Percentiles rank a stretch among this genome's conserved stretches.
phyloP scores from a whole-genome alignment of 2,329 filamentous ascomycete species.

The Fonsecaea nubica region DNA sequence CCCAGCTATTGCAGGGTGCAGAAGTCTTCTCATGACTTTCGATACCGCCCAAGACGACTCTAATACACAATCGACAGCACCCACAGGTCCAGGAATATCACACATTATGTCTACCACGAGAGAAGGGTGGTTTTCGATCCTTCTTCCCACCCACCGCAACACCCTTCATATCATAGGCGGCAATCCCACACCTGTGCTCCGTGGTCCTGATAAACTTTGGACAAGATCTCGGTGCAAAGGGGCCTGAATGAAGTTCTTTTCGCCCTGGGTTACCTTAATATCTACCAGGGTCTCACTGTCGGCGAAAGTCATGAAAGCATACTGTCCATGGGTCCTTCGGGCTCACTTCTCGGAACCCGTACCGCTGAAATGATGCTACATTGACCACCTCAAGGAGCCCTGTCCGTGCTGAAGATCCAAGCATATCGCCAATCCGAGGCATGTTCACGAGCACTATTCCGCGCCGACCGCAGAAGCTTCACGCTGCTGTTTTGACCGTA shows the following conservation, averaged over 20 bases:
- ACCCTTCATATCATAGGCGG: background rate
- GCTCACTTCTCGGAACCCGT: too few species aligned
- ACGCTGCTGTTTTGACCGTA: too few species aligned
- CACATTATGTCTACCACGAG: conserved; percentile 5
- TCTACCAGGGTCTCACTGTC: too few species aligned
- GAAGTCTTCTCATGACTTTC: background rate
- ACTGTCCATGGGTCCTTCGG: too few species aligned
- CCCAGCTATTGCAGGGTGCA: background rate
- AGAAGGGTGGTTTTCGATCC: background rate
- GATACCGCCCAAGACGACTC: background rate
- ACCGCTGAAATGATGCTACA: too few species aligned
- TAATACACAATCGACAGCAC: conserved; percentile 5
- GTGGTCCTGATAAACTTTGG: conserved; percentile 3
- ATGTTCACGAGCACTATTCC: too few species aligned
- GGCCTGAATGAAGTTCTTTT: background rate
- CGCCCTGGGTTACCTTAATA: too few species aligned
- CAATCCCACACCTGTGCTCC: background rate
- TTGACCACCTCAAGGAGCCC: too few species aligned
- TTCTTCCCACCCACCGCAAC: background rate
- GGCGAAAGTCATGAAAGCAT: too few species aligned
- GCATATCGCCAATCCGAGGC: background rate
- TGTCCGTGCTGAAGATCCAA: too few species aligned
- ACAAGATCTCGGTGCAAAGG: conserved; percentile 7
- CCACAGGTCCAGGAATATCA: background rate
- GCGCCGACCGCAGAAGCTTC: background rate